Evolutionary conservation across 768 basidiomycete genomes (phyloP).

Genomic region (Dacryopinax spathularia): DNA sequence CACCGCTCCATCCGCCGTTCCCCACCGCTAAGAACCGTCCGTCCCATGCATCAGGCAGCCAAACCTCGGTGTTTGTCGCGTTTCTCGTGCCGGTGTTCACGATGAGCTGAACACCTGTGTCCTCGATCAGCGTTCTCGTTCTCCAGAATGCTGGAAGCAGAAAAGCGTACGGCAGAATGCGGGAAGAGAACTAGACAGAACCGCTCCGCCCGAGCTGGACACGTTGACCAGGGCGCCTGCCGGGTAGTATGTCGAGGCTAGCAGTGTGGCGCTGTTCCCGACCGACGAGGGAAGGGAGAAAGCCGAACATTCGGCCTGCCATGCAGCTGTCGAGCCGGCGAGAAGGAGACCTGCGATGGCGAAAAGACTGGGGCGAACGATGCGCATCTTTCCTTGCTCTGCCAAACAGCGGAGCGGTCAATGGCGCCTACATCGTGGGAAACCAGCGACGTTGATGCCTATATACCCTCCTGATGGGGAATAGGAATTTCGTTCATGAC

Average conservation of each 20-base stretch:
- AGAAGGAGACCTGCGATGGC: no score
- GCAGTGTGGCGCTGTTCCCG: neutral
- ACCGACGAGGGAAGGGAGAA: neutral
- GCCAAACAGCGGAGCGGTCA: no score
- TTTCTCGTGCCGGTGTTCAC: neutral
- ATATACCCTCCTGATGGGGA: no score
- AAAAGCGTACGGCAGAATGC: neutral
- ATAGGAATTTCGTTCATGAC: no score
- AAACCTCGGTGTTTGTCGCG: conserved; percentile 14
- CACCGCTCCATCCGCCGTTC: conserved; percentile 17
- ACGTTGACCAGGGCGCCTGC: neutral
- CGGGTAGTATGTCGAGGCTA: neutral
- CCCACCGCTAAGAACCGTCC: conserved; percentile 21
- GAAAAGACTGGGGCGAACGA: no score
- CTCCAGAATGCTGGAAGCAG: neutral
- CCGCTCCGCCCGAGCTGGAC: neutral
- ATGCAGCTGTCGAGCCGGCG: no score
- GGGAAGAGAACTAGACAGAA: neutral
- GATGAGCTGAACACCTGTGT: neutral
- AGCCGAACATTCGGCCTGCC: neutral
- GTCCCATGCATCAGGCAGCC: conserved; percentile 23
- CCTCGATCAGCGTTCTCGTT: no score
- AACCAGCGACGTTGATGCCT: no score
- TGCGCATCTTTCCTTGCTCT: no score
- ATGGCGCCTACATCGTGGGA: no score